These are phyloP conservation scores for Cystofilobasidium capitatum DNA, from an alignment of 768 basidiomycete species.

Conservation along the genomic window DNA sequence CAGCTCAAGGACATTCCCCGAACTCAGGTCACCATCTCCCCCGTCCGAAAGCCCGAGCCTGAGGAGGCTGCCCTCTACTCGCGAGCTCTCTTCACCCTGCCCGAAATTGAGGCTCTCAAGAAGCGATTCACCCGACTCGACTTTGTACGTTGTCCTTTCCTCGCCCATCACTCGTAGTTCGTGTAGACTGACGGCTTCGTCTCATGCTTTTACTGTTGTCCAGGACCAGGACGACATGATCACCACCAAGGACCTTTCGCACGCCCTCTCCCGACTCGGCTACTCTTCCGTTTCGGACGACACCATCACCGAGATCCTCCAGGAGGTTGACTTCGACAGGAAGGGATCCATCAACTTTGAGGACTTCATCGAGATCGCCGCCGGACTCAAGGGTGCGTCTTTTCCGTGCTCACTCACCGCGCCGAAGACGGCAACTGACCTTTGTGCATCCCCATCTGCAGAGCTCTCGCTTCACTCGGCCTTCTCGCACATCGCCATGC, in stretches of 20 bases:
- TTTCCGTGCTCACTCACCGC: not conserved
- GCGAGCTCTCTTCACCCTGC: slow-evolving; percentile 51
- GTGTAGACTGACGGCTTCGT: not conserved
- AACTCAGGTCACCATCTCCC: slow-evolving; percentile 29
- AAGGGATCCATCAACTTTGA: slow-evolving; percentile 60
- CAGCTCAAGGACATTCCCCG: slow-evolving; percentile 35
- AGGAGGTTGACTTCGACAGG: slow-evolving; percentile 40
- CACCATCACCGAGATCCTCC: slow-evolving; percentile 37
- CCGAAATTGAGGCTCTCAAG: slow-evolving; percentile 45
- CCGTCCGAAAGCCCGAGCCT: slow-evolving; percentile 32
- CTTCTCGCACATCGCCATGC: slow-evolving; percentile 23
- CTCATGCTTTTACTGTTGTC: not conserved
- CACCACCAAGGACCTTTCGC: slow-evolving; percentile 39
- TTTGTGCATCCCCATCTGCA: not conserved
- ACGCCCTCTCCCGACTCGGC: slow-evolving; percentile 49
- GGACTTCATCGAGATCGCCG: slow-evolving; percentile 60
- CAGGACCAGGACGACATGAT: slow-evolving; percentile 32
- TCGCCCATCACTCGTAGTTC: not conserved
- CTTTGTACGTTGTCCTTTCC: slow-evolving; percentile 27
- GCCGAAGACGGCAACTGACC: too few relatives aligned
- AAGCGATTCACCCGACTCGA: slow-evolving; percentile 38
- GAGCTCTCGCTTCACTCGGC: slow-evolving; percentile 14
- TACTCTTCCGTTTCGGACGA: slow-evolving; percentile 43
- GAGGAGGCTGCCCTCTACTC: slow-evolving; percentile 42
- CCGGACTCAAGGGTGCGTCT: slow-evolving; percentile 39